These are phyloP conservation scores for Globisporangium uncinulatum DNA, from an alignment of 352 stramenopile species.

Conservation along the genomic window DNA sequence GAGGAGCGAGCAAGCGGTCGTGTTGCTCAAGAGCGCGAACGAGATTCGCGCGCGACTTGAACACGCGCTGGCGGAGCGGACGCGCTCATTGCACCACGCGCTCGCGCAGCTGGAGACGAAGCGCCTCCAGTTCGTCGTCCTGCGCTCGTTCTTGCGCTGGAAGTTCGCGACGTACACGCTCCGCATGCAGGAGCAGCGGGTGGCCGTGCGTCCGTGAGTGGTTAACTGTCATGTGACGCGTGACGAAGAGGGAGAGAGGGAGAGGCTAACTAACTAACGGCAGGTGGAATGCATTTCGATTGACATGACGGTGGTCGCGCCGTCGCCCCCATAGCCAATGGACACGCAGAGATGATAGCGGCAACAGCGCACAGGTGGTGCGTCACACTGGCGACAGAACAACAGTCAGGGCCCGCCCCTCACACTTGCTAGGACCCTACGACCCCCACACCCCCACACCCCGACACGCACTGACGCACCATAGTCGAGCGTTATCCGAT, in stretches of 20 bases:
- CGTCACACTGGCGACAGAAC: too few species aligned
- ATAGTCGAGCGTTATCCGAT: constrained; percentile 56
- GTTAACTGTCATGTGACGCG: neutral
- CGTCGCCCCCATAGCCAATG: too few species aligned
- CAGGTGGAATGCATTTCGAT: neutral
- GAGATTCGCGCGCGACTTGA: constrained; percentile 28
- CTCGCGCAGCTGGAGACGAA: constrained; percentile 16
- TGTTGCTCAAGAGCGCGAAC: constrained; percentile 30
- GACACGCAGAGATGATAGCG: too few species aligned
- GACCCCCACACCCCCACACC: neutral
- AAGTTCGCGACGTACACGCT: constrained; percentile 21
- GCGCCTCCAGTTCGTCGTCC: constrained; percentile 29
- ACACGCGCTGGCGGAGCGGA: constrained; percentile 18
- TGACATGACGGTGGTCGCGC: neutral
- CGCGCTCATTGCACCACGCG: constrained; percentile 14
- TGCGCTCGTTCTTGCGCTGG: constrained; percentile 41
- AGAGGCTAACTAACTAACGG: too few species aligned
- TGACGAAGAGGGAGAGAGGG: too few species aligned
- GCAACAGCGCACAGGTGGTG: too few species aligned
- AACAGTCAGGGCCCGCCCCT: too few species aligned
- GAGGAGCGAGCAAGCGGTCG: constrained; percentile 35
- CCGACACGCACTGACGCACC: constrained; percentile 21
- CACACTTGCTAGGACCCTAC: too few species aligned
- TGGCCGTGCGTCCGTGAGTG: neutral
- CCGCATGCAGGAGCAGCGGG: constrained; percentile 5